phyloP scores from a whole-genome alignment of 2,329 filamentous ascomycete genomes.

The Calonectria honghensis region DNA sequence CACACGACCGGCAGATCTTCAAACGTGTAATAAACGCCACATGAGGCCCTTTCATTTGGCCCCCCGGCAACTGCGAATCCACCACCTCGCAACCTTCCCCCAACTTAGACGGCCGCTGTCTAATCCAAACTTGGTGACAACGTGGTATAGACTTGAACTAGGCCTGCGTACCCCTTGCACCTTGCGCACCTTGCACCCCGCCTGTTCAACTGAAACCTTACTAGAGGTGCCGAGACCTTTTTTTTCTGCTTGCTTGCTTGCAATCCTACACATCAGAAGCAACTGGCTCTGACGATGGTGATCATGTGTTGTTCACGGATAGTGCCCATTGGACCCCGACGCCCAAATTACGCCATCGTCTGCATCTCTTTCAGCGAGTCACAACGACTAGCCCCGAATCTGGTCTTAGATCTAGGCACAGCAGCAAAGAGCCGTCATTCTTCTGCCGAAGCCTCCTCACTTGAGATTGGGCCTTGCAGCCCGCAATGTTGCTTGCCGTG shows the following conservation, averaged over 20 bases:
- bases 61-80: neutral
- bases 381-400: constrained; percentile 19
- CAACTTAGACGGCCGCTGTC: constrained; percentile 1
- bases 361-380: constrained; percentile 3
- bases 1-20: constrained; percentile 19
- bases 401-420: constrained; percentile 16
- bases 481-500: constrained; percentile 6
- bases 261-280: constrained; percentile 15
- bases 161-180: neutral
- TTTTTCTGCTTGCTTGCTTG: neutral
- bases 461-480: constrained; percentile 14
- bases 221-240: neutral
- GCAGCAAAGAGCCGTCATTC: neutral
- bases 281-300: neutral
- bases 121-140: constrained; percentile 4
- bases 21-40: constrained; percentile 13
- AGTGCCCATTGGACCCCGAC: neutral
- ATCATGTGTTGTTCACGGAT: neutral
- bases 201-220: constrained; percentile 18
- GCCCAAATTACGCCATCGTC: constrained; percentile 12
- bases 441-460: neutral
- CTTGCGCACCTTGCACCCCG: neutral
- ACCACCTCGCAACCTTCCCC: constrained; percentile 14
- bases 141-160: constrained; percentile 12
- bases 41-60: constrained; percentile 20